Base-by-base conservation (phyloP, 169 alveolate genomes). In the Plasmodium cynomolgi region DNA sequence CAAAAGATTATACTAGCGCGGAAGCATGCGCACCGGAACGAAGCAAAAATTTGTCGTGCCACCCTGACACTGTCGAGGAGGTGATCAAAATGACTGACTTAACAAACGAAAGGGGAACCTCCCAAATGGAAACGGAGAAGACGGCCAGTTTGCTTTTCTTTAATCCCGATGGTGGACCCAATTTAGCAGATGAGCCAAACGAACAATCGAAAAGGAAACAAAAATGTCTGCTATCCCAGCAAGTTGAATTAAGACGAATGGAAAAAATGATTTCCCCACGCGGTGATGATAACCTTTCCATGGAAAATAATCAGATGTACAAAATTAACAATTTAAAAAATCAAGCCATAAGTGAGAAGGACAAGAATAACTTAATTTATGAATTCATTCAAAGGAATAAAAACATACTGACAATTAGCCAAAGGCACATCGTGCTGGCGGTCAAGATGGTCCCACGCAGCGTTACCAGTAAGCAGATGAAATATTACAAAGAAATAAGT, bases 311-410 rank as follows among this genome's bases (percentile, higher is more conserved):
- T 75, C 31, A 7, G 58, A 37, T 31, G 17, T 84, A 44, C 84
- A 17, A 74, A 84, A 84, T 84, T 17, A 74, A 73, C 11, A 74
- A 74, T 84, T 84, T 81, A 62, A 80, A 88, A 80, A 88, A 88
- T 80, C 74, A 88, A 37, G 33, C 47, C 7, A 23, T 88, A 79
- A 29, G 73, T 31, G 94, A 88, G 74, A 77, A 88, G 11, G 94
- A 77, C 34, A 88, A 80, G 50, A 88, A 88, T 80, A 80, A 88
- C 75, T 88, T 88, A 88, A 88, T 88, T 58, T 88, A 88, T 58
- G 94, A 88, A 33, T 88, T 58, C 23, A 88, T 88, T 79, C 94
- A 88, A 88, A 88, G 72, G 72, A 88, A 88, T 88, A 88, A 88
- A 39, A 88, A 88, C 54, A 58, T 88, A 44, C 73, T 88, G 44